phyloP scores from a whole-genome alignment of 2,329 filamentous ascomycete species.

The Neonectria hederae region DNA sequence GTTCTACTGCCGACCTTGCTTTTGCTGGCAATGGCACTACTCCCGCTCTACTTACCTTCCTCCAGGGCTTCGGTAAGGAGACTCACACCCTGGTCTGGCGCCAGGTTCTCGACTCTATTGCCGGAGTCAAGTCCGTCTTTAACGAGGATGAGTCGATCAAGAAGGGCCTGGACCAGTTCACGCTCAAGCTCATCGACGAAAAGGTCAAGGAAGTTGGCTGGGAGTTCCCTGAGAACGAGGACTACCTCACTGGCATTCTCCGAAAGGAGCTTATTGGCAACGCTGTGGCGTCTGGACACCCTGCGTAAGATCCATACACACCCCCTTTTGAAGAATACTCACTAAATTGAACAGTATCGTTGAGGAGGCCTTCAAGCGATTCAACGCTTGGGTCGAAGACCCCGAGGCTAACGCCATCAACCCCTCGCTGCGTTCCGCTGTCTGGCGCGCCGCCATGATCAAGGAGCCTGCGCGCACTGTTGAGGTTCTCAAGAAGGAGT shows the following conservation, averaged over 20 bases:
- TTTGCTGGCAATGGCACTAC: slow-evolving; percentile 87
- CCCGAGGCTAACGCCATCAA: slow-evolving; percentile 75
- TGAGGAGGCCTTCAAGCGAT: slow-evolving; percentile 79
- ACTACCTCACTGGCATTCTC: slow-evolving; percentile 83
- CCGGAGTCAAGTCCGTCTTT: slow-evolving; percentile 85
- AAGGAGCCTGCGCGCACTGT: slow-evolving; percentile 74
- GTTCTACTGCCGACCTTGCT: slow-evolving; percentile 88
- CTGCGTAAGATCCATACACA: slow-evolving; percentile 63
- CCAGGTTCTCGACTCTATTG: slow-evolving; percentile 81
- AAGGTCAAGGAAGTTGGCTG: slow-evolving; percentile 85
- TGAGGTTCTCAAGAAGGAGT: slow-evolving; percentile 84
- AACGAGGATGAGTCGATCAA: slow-evolving; percentile 77
- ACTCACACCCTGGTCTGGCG: slow-evolving; percentile 89
- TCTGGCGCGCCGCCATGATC: slow-evolving; percentile 82
- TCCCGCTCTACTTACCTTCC: slow-evolving; percentile 80
- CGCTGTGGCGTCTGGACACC: slow-evolving; percentile 80
- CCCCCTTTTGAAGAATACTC: neutral
- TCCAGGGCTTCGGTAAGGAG: slow-evolving; percentile 86
- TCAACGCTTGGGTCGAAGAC: slow-evolving; percentile 80
- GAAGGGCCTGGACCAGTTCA: slow-evolving; percentile 79
- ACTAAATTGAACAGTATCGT: slow-evolving; percentile 62
- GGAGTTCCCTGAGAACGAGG: slow-evolving; percentile 81
- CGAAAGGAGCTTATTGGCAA: slow-evolving; percentile 82
- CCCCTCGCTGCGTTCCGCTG: slow-evolving; percentile 80
- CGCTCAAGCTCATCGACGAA: slow-evolving; percentile 77